These are phyloP conservation scores for Hippophae tibetana DNA, from an alignment of 306 rosid species.

Conservation along the genomic window DNA sequence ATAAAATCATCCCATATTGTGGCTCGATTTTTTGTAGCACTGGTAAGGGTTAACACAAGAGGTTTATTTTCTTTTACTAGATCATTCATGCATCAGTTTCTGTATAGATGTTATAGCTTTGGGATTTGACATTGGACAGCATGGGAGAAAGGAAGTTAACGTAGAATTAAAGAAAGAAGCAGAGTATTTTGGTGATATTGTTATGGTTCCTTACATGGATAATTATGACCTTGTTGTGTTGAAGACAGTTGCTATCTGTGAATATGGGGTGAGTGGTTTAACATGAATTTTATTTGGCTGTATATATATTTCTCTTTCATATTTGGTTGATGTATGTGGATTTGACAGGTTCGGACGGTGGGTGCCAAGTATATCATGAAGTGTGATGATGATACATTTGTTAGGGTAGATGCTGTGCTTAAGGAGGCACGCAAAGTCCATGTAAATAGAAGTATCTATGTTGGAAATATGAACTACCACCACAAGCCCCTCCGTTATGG, in stretches of 20 bases:
- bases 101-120: slow-evolving; percentile 17
- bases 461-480: slow-evolving; percentile 87
- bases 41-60: slow-evolving; percentile 44
- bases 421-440: slow-evolving; percentile 42
- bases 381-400: slow-evolving; percentile 95
- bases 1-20: slow-evolving; percentile 67
- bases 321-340: slow-evolving; percentile 6
- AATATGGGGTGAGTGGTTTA: slow-evolving; percentile 71
- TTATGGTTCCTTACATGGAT: slow-evolving; percentile 90
- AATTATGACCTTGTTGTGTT: slow-evolving; percentile 89
- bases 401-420: slow-evolving; percentile 69
- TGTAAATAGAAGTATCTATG: slow-evolving; percentile 51
- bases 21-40: slow-evolving; percentile 83
- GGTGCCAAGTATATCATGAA: slow-evolving; percentile 81
- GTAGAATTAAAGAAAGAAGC: slow-evolving; percentile 77
- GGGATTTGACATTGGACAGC: slow-evolving; percentile 39
- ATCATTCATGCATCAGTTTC: slow-evolving; percentile 8
- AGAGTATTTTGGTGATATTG: slow-evolving; percentile 84
- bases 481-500: slow-evolving; percentile 80
- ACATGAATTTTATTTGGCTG: slow-evolving; percentile 13
- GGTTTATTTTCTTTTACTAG: slow-evolving; percentile 9
- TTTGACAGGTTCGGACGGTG: slow-evolving; percentile 47
- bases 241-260: slow-evolving; percentile 92
- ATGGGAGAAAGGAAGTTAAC: slow-evolving; percentile 77
- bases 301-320: slow-evolving; percentile 10